A percentile compares a stretch with the other conserved stretches of the same genome.
These are phyloP conservation scores for Vanrija sp. DNA, from an alignment of 1,284 basidiomycete genomes.

Conservation along the genomic window DNA sequence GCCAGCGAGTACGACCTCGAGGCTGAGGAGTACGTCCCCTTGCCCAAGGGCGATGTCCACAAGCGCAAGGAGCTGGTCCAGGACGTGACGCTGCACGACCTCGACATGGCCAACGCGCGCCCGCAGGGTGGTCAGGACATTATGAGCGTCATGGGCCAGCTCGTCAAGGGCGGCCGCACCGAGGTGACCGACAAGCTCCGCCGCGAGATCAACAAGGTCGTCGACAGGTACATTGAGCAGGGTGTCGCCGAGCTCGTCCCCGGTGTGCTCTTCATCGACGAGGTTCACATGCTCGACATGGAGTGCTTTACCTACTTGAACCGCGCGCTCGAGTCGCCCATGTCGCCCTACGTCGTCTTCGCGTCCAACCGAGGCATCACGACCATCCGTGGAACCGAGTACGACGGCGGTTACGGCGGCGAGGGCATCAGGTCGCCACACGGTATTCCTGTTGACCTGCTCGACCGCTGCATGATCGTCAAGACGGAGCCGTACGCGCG, in stretches of 20 bases:
- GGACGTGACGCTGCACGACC: constrained; percentile 92
- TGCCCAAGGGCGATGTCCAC: constrained; percentile 97
- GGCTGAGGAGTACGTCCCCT: constrained; percentile 94
- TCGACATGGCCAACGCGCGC: constrained; percentile 94
- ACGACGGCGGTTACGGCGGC: constrained; percentile 44
- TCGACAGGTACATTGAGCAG: constrained; percentile 95
- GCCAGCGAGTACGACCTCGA: constrained; percentile 98
- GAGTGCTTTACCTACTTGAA: constrained; percentile 99
- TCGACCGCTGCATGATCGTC: constrained; percentile 96
- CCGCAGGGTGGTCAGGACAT: constrained; percentile 90
- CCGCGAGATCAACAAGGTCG: constrained; percentile 96
- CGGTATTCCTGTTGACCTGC: constrained; percentile 87
- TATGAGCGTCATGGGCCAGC: constrained; percentile 97
- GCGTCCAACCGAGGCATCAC: constrained; percentile 93
- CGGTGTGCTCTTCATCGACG: constrained; percentile 97
- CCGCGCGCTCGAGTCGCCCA: constrained; percentile 87
- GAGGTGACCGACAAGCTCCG: constrained; percentile 97
- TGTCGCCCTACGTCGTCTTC: constrained; percentile 95
- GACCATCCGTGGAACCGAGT: constrained; percentile 80
- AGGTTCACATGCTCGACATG: constrained; percentile 99
- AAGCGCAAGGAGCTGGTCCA: constrained; percentile 97
- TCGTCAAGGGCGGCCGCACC: constrained; percentile 89
- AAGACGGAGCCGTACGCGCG: constrained; percentile 81
- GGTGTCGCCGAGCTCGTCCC: constrained; percentile 97
- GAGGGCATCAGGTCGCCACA: constrained; percentile 87